Base-by-base conservation (phyloP, 495 filamentous ascomycete species). In the Haplographium delicatum region DNA sequence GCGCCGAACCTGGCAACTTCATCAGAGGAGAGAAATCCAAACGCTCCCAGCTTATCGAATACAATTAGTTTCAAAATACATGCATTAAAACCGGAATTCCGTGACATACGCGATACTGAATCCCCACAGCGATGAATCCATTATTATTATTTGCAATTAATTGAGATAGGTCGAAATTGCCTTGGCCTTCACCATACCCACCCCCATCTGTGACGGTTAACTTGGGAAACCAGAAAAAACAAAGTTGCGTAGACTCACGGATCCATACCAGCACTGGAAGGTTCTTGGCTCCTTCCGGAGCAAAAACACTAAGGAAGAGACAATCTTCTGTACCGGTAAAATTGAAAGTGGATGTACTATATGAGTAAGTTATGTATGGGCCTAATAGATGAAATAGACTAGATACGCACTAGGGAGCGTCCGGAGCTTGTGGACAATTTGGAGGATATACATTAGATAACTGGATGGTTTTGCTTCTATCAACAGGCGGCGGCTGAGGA, bases 11-110 rank as follows among this genome's bases (percentile, higher is more conserved):
- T 69, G 60, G 42, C 77, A 48, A 25, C 62, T 62, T n/a, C 72
- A 63, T 19, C 69, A 68, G 5, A 71, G 65, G 4, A 69, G 1
- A 82, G 67, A 66, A 73, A 87, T 8, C 84, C 84, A 59, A 85
- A 84, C 4, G 78, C 74, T 9, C 81, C 81, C 4, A 82, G 68
- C n/a, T n/a, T n/a, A n/a, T n/a, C n/a, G n/a, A n/a, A n/a, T n/a
- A n/a, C n/a, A n/a, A n/a, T n/a, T n/a, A n/a, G n/a, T n/a, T n/a
- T n/a, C n/a, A n/a, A n/a, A n/a, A n/a, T n/a, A n/a, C n/a, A n/a
- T n/a, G n/a, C n/a, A n/a, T n/a, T n/a, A n/a, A n/a, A n/a, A n/a
- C n/a, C n/a, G n/a, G n/a, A n/a, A n/a, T n/a, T n/a, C n/a, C n/a
- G n/a, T n/a, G n/a, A n/a, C n/a, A n/a, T n/a, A n/a, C n/a, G 9